Evolutionary conservation across 306 rosid genomes (phyloP).

Genomic region (Mimosa bimucronata): DNA sequence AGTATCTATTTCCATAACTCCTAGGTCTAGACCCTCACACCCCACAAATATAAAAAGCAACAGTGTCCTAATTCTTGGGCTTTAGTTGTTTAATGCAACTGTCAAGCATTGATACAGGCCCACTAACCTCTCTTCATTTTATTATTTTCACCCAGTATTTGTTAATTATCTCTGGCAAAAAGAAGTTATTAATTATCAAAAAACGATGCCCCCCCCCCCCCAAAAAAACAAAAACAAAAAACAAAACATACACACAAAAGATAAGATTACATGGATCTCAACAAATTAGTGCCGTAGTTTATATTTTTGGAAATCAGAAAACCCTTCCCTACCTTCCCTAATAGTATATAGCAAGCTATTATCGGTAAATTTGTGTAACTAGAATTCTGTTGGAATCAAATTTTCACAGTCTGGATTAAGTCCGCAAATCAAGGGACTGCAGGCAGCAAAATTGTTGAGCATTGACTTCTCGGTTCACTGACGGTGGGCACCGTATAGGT

Average conservation of each 20-base stretch:
- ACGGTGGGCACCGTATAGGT: not conserved
- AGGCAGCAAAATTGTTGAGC: not conserved
- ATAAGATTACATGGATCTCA: not conserved
- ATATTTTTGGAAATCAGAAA: not conserved
- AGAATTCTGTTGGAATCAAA: not conserved
- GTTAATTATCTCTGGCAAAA: too few relatives aligned
- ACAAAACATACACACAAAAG: too few relatives aligned
- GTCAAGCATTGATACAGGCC: not conserved
- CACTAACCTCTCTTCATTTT: not conserved
- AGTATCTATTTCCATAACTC: not conserved
- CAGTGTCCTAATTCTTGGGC: not conserved
- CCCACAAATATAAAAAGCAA: not conserved
- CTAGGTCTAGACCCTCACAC: not conserved
- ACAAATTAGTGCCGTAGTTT: not conserved
- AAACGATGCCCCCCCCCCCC: not conserved
- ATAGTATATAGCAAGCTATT: not conserved
- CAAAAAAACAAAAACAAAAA: too few relatives aligned
- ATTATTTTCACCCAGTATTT: not conserved
- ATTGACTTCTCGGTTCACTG: too few relatives aligned
- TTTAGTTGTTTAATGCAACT: not conserved
- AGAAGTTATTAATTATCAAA: too few relatives aligned
- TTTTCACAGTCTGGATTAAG: not conserved
- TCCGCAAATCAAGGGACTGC: not conserved
- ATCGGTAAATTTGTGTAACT: not conserved
- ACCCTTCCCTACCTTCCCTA: not conserved